Evolutionary conservation across 208 protist species (phyloP).

Genomic region (Herpetomonas samuelpessoai): DNA sequence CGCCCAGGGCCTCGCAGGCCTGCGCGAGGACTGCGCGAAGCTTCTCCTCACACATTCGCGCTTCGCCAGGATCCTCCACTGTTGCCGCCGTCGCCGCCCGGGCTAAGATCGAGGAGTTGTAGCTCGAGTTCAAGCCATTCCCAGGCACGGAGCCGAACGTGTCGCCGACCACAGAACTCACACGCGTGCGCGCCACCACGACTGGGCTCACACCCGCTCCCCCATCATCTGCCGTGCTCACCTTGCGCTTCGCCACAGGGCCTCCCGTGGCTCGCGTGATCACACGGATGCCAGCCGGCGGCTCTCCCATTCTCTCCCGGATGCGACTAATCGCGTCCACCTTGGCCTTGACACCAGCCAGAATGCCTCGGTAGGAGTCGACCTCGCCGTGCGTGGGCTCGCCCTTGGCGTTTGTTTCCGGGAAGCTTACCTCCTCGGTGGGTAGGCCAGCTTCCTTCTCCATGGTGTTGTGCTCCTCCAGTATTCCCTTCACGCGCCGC

Average conservation of each 20-base stretch:
- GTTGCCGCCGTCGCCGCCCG: background rate
- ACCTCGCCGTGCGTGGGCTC: background rate
- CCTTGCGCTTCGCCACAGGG: background rate
- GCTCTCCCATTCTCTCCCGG: background rate
- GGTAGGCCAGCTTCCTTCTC: background rate
- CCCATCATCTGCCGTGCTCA: background rate
- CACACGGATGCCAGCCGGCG: background rate
- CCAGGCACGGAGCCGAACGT: background rate
- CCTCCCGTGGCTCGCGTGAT: background rate
- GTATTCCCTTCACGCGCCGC: background rate
- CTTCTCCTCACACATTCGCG: background rate
- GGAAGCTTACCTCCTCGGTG: constrained; percentile 4
- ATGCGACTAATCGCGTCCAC: constrained; percentile 1
- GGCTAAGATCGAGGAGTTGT: background rate
- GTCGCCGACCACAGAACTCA: background rate
- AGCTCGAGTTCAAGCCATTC: no score
- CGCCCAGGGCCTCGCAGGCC: constrained; percentile 40
- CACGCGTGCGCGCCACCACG: background rate
- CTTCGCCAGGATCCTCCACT: background rate
- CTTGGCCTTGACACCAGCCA: constrained; percentile 2
- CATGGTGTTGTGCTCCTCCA: constrained; percentile 2
- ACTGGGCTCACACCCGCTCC: background rate
- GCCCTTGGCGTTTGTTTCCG: background rate
- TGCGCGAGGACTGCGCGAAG: constrained; percentile 33
- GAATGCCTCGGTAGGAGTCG: background rate